Base-by-base conservation (phyloP, 441 rosid species). In the Gossypium schwendimanii region DNA sequence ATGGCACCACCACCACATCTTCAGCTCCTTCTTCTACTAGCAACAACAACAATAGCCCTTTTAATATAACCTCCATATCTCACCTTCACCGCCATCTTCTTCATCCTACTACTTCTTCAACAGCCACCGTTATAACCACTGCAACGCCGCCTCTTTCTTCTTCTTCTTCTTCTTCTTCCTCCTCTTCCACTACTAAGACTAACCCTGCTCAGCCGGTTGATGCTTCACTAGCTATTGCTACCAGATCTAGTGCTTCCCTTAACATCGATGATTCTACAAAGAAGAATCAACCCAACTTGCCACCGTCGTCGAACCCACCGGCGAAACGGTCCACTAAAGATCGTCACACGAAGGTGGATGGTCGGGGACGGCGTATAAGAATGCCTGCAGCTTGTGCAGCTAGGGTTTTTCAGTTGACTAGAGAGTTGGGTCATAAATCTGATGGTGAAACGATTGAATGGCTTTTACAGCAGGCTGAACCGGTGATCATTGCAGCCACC, bases 321-420 rank as follows among this genome's bases (percentile, higher is more conserved):
- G 82, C 81, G 9, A 89, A 88, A 77, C 81, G 91, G 44, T 79
- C 90, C 12, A 84, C 93, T 0, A 90, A 90, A 75, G 96, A 90
- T 77, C 76, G 92, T 0, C 95, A 90, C 77, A 90, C 95, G 0
- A 90, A 90, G 71, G 92, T 90, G 17, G 95, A 90, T 11, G 96
- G 96, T 4, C 70, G 96, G 55, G 96, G 96, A 0, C 73, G 96
- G 72, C 80, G 96, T 36, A 90, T 90, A 23, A 78, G 96, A 78
- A 90, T 90, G 96, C 96, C 93, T 15, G 93, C 93, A 1, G 76
- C 85, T 0, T 90, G 96, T 73, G 91, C 93, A 1, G 96, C 96
- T 28, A 87, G 96, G 82, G 89, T 90, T 81, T 90, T 90, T 53
- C 96, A 90, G 33, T 69, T 88, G 76, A 90, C 96, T 6, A 83